These are phyloP conservation scores for Candida bentonensis DNA, from an alignment of 805 yeast species.

Conservation along the genomic window DNA sequence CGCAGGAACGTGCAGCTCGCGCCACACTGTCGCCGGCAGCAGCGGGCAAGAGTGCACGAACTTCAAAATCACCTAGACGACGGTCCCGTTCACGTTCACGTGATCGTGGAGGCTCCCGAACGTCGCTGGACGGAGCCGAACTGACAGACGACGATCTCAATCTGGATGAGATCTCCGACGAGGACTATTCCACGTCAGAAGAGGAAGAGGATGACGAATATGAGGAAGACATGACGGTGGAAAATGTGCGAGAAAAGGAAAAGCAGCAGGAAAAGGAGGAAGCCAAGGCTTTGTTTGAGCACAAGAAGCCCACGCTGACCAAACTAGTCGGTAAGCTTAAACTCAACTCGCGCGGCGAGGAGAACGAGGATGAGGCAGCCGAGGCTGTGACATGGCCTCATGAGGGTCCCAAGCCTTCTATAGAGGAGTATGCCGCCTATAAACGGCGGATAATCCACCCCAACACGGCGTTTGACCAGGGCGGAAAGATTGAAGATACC, in stretches of 20 bases:
- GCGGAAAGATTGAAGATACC: constrained; percentile 19
- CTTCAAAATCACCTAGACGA: not conserved
- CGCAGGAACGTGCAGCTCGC: not conserved
- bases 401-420: constrained; percentile 7
- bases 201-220: not conserved
- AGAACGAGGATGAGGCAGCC: not conserved
- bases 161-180: not conserved
- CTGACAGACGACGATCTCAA: not conserved
- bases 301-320: not conserved
- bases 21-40: not conserved
- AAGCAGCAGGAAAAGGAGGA: constrained; percentile 1
- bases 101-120: not conserved
- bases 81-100: not conserved
- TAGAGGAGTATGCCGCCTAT: constrained; percentile 44
- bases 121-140: not conserved
- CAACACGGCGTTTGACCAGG: constrained; percentile 27
- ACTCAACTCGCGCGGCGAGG: not conserved
- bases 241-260: not conserved
- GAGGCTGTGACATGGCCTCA: not conserved
- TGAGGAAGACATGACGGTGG: not conserved
- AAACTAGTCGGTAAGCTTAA: not conserved
- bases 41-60: not conserved
- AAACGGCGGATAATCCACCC: constrained; percentile 48
- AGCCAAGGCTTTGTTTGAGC: not conserved
- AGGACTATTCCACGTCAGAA: not conserved